phyloP scores from a whole-genome alignment of 768 basidiomycete genomes.

The Leucocoprinus leucothites region DNA sequence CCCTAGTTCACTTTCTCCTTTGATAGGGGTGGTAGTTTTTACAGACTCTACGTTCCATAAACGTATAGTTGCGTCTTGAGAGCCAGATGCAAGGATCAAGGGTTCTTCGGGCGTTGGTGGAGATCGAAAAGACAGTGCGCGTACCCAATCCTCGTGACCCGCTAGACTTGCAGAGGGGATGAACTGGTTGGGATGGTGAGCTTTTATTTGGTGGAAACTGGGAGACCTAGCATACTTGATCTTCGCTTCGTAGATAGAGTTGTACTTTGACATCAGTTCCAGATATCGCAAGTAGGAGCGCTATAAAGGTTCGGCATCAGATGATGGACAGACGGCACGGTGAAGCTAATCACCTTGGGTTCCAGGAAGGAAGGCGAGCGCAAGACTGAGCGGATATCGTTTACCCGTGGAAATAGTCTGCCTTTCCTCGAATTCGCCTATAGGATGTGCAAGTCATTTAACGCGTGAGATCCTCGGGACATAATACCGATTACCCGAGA shows the following conservation, averaged over 20 bases:
- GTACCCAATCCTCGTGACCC: constrained; percentile 97
- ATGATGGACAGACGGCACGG: constrained; percentile 11
- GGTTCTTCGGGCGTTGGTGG: constrained; percentile 32
- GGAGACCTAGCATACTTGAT: constrained; percentile 28
- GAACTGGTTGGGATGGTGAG: constrained; percentile 39
- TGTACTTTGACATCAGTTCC: constrained; percentile 81
- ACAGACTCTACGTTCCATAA: constrained; percentile 81
- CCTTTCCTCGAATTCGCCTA: constrained; percentile 36
- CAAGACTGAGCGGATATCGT: constrained; percentile 73
- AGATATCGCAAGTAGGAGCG: constrained; percentile 72
- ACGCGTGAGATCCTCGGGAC: neutral
- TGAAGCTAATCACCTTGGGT: constrained; percentile 48
- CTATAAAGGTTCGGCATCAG: constrained; percentile 27
- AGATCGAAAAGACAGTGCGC: constrained; percentile 65
- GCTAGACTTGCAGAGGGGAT: constrained; percentile 54
- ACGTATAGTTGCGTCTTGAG: constrained; percentile 92
- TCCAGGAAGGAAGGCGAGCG: constrained; percentile 59
- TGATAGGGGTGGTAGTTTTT: constrained; percentile 19
- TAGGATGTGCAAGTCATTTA: constrained; percentile 8
- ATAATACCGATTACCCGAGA: constrained; percentile 27
- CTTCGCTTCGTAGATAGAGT: constrained; percentile 70
- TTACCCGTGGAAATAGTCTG: constrained; percentile 67
- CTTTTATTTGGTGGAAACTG: neutral
- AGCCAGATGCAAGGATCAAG: constrained; percentile 85
- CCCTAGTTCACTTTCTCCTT: constrained; percentile 13